Evolutionary conservation across 2,329 filamentous ascomycete genomes (phyloP).

Genomic region (Colletotrichum higginsianum): DNA sequence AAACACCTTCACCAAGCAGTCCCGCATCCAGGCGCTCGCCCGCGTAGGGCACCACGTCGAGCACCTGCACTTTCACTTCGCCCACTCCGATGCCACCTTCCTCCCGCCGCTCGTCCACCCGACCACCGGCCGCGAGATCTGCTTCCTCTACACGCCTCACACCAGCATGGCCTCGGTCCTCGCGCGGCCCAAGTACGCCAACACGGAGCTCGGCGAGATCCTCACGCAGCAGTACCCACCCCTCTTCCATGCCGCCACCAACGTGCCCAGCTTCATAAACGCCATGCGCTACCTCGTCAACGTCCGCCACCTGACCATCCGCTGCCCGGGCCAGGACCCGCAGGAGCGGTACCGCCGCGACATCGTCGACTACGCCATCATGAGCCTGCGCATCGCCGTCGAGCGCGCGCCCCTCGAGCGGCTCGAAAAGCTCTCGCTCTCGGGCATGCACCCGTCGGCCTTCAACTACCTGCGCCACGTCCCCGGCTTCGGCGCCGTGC

Average conservation of each 20-base stretch:
- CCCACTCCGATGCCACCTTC: slow-evolving; percentile 84
- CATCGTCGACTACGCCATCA: slow-evolving; percentile 89
- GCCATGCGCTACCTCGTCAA: slow-evolving; percentile 79
- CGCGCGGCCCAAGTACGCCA: slow-evolving; percentile 83
- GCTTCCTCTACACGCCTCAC: slow-evolving; percentile 86
- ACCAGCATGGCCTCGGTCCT: slow-evolving; percentile 74
- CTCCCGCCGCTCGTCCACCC: slow-evolving; percentile 88
- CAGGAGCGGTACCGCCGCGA: slow-evolving; percentile 80
- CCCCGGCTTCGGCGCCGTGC: slow-evolving; percentile 81
- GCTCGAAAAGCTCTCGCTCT: slow-evolving; percentile 79
- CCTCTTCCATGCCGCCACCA: slow-evolving; percentile 90
- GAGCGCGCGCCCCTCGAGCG: slow-evolving; percentile 78
- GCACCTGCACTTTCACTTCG: slow-evolving; percentile 82
- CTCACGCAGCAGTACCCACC: slow-evolving; percentile 90
- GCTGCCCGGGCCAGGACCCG: slow-evolving; percentile 80
- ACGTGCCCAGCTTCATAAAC: slow-evolving; percentile 86
- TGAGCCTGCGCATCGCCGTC: slow-evolving; percentile 86
- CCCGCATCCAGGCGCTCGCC: slow-evolving; percentile 80
- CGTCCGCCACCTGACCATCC: slow-evolving; percentile 81
- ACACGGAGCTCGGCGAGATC: slow-evolving; percentile 83
- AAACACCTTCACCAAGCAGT: slow-evolving; percentile 81
- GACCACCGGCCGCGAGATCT: slow-evolving; percentile 81
- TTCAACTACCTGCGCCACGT: slow-evolving; percentile 84
- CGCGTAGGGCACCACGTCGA: slow-evolving; percentile 85
- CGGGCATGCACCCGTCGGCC: slow-evolving; percentile 80